Conservation (phyloP, 306 rosid genomes). For the Phaseolus lunatus region DNA sequence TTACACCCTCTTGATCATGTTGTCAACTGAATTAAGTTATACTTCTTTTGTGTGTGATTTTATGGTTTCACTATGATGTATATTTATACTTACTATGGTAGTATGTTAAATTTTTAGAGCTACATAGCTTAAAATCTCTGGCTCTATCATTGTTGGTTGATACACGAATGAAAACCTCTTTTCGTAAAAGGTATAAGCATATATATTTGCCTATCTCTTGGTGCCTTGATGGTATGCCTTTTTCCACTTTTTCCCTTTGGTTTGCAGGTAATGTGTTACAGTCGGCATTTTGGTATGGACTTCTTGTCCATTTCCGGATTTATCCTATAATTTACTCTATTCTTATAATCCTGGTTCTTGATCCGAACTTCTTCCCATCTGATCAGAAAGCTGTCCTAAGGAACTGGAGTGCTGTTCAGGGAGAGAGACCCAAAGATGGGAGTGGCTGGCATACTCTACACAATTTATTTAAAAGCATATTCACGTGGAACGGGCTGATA, state of each 20-base stretch:
- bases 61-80: neutral
- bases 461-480: conserved; percentile 56
- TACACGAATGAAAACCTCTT: too few relatives aligned
- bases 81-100: neutral
- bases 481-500: conserved; percentile 71
- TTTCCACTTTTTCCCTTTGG: conserved; percentile 34
- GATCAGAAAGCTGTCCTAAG: conserved; percentile 69
- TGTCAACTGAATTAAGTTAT: neutral
- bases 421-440: conserved; percentile 50
- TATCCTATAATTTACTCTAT: conserved; percentile 87
- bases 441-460: conserved; percentile 40
- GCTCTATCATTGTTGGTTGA: too few relatives aligned
- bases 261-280: conserved; percentile 80
- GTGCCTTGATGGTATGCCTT: conserved; percentile 37
- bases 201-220: conserved; percentile 34
- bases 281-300: conserved; percentile 97
- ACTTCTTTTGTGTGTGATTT: neutral
- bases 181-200: conserved; percentile 17
- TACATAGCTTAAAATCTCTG: too few relatives aligned
- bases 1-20: neutral
- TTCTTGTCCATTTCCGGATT: conserved; percentile 89
- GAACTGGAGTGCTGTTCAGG: conserved; percentile 61
- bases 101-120: too few relatives aligned
- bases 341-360: conserved; percentile 81
- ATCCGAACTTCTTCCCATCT: conserved; percentile 68